A percentile compares a stretch with the other conserved stretches of the same genome.
These are phyloP conservation scores for Cephalotrichum gorgonifer DNA, from an alignment of 2,329 filamentous ascomycete species.

Conservation along the genomic window DNA sequence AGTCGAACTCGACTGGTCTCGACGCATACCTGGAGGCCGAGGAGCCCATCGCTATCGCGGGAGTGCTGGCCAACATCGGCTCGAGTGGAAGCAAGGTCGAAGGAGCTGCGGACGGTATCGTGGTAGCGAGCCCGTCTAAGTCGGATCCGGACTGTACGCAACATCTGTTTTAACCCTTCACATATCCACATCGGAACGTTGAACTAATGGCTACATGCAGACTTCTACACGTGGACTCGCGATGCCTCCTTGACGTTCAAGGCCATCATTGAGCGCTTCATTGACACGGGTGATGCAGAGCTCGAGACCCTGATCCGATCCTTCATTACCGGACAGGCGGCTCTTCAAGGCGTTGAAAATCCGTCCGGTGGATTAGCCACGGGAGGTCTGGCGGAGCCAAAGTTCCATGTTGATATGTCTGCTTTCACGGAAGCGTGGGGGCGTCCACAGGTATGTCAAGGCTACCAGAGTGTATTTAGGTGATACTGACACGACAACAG, in stretches of 20 bases:
- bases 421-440: constrained; percentile 61
- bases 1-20: constrained; percentile 15
- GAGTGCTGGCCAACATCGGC: constrained; percentile 51
- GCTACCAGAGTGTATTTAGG: constrained; percentile 8
- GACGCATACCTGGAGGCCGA: constrained; percentile 43
- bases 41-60: constrained; percentile 37
- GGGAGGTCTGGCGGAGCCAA: constrained; percentile 57
- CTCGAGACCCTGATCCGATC: constrained; percentile 54
- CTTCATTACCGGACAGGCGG: constrained; percentile 58
- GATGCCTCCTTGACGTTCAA: constrained; percentile 65
- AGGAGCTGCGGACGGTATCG: constrained; percentile 37
- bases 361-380: constrained; percentile 51
- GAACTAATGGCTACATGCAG: too few species aligned
- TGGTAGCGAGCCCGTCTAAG: constrained; percentile 49
- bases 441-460: too few species aligned
- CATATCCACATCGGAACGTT: too few species aligned
- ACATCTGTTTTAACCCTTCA: neutral
- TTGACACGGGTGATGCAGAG: constrained; percentile 40
- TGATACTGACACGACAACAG: constrained; percentile 53
- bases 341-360: constrained; percentile 56
- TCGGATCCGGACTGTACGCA: constrained; percentile 44
- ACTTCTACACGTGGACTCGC: constrained; percentile 72
- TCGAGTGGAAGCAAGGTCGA: constrained; percentile 36
- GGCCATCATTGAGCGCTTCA: constrained; percentile 54
- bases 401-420: constrained; percentile 55